Base-by-base conservation (phyloP, 2,329 filamentous ascomycete species). In the Cercospora sp. region DNA sequence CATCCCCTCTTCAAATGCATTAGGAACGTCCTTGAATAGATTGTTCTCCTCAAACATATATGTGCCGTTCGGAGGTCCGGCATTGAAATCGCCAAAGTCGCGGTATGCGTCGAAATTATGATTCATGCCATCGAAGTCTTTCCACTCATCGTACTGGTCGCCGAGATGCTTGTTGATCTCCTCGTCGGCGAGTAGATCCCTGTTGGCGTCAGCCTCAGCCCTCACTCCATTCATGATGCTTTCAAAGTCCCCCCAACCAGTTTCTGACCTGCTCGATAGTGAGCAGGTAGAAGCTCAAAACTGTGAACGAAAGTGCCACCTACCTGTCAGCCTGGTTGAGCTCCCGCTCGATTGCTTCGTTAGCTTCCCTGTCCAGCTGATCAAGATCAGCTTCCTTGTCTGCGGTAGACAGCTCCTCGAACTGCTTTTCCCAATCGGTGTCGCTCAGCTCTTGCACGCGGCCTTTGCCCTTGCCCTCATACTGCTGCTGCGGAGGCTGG, bases 21-120 rank as follows among this genome's bases (percentile, higher is more conserved):
- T 94, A 65, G 84, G 85, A 69, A 93, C 87, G 66, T 91, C 87
- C 71, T 89, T 86, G 85, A 97, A 98, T 26, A 95, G 85, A 79
- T 99, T 99, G 70, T 97, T 91, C 75, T 94, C 88, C 80, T 99
- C 95, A 75, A 98, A 99, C 76, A 97, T 87, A 79, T 99, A 99
- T 70, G 93, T 90, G 72, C 95, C 94, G 65, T 90, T 86, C 18
- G 64, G 64, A 13, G 76, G 74, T 18, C 67, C 70, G 13, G 67
- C 68, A 57, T 66, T 66, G 51, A 69, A 72, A 26, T 72, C 69
- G 55, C 67, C 70, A 13, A 93, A 92, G 65, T 87, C 73, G 16
- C 74, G 70, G 23, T 76, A 69, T 16, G 70, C 70, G 64, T 75
- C 74, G 78, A 91, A 87, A 81, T 91, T 90, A 70, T 89, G 89